Base-by-base conservation (phyloP, 176 grass and related monocot genomes). In the Avena eriantha region DNA sequence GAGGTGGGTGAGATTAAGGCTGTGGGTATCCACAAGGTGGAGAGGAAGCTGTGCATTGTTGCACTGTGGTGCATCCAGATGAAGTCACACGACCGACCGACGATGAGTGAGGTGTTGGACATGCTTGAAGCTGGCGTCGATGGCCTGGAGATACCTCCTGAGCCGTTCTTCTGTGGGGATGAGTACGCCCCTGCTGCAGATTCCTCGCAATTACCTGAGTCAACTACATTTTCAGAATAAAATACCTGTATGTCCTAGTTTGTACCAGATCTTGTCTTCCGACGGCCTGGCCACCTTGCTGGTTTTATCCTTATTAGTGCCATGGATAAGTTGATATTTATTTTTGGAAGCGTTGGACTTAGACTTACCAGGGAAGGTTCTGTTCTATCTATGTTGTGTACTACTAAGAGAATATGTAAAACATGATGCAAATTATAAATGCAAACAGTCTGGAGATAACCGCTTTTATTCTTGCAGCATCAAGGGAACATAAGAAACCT, bases 11-110 rank as follows among this genome's bases (percentile, higher is more conserved):
- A 19, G 47, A 76, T 53, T 16, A 18, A 51, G 22, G 24, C 15
- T 8, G 15, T 31, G 9, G 48, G 46, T 53, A 33, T 72, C 9
- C 36, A 72, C 21, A 3, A 72, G 36, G 46, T 76, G 73, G 73
- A 76, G 48, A 76, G 48, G 48, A 76, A 76, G 73, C 1, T 76
- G 24, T 76, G 73, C 48, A 0, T 76, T 13, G 24, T 76, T 0
- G 73, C 47, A 0, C 24, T 76, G 1, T 76, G 73, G 73, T 76
- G 73, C 24, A 76, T 76, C 24, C 73, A 76, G 73, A 76, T 76
- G 73, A 76, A 11, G 47, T 13, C 73, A 33, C 14, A 54, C 0
- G 73, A 76, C 0, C 8, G 73, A 0, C 73, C 73, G 1, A 4
- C 73, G 0, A 76, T 76, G 73, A 76, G 48, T 1, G 73, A 76